A percentile compares a stretch with the other conserved stretches of the same genome.
These are phyloP conservation scores for Russula brevipes DNA, from an alignment of 768 basidiomycete genomes.

Conservation along the genomic window DNA sequence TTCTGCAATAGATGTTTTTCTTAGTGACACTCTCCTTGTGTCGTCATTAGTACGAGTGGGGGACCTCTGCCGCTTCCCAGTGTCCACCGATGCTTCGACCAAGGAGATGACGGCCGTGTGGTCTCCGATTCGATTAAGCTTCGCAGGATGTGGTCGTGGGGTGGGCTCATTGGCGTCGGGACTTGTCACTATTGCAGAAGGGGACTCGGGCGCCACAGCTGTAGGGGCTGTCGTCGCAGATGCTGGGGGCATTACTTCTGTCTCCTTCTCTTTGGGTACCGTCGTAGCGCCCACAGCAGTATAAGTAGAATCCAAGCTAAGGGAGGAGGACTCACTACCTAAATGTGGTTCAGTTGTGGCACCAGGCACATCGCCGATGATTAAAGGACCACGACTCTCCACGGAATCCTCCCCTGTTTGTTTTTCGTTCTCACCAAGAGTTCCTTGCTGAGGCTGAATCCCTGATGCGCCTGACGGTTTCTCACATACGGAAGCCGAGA, in stretches of 20 bases:
- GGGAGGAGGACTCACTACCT: not conserved
- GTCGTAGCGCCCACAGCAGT: not conserved
- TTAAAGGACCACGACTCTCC: not conserved
- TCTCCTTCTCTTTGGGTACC: not conserved
- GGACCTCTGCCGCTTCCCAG: conserved; percentile 4
- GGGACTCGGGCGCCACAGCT: not conserved
- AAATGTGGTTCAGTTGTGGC: not conserved
- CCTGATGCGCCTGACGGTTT: not conserved
- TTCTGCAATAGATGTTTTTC: not conserved
- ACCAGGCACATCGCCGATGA: not conserved
- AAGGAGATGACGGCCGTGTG: not conserved
- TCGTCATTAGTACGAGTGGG: not conserved
- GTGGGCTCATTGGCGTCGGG: not conserved
- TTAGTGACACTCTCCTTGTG: not conserved
- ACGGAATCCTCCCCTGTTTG: not conserved
- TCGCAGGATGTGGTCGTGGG: not conserved
- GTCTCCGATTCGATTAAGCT: not conserved
- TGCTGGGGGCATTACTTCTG: not conserved
- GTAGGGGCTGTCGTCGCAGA: not conserved
- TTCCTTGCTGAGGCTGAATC: not conserved
- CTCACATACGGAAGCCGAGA: not conserved
- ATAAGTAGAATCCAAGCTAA: not conserved
- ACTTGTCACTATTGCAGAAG: not conserved
- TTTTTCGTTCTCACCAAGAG: not conserved
- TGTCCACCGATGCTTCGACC: not conserved